Percentiles rank a stretch among this genome's conserved stretches.
Evolutionary conservation across 2,329 filamentous ascomycete genomes (phyloP).

Genomic region (Apiospora saccharicola): DNA sequence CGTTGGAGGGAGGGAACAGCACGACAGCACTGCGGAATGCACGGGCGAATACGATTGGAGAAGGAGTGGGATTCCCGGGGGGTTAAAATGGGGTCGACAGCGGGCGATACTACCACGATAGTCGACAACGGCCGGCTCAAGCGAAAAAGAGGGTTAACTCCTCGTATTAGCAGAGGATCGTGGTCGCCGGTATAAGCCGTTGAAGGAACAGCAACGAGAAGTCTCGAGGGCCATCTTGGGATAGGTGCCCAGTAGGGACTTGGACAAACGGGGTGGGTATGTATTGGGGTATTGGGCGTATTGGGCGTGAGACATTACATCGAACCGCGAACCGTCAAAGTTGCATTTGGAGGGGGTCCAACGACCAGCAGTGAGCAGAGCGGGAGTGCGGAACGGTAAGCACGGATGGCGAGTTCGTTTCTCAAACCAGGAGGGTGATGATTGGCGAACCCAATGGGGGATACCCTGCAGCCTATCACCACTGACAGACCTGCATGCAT

Average conservation of each 20-base stretch:
- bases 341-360: not conserved
- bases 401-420: not conserved
- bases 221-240: not conserved
- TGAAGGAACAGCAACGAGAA: not conserved
- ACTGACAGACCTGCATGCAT: not conserved
- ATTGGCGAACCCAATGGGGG: not conserved
- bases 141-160: not conserved
- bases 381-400: not conserved
- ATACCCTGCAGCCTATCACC: not conserved
- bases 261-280: not conserved
- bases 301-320: conserved; percentile 12
- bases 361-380: not conserved
- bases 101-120: not conserved
- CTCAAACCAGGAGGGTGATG: not conserved
- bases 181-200: not conserved
- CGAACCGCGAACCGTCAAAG: not conserved
- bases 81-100: not conserved
- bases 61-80: not conserved
- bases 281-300: not conserved
- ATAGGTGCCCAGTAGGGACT: not conserved
- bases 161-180: not conserved
- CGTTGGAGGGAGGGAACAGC: not conserved
- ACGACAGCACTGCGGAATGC: not conserved
- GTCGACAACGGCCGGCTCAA: not conserved
- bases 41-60: conserved; percentile 4